Percentiles rank a stretch among this genome's conserved stretches.
phyloP scores from a whole-genome alignment of 2,329 filamentous ascomycete species.

The Hypomyces perniciosus region DNA sequence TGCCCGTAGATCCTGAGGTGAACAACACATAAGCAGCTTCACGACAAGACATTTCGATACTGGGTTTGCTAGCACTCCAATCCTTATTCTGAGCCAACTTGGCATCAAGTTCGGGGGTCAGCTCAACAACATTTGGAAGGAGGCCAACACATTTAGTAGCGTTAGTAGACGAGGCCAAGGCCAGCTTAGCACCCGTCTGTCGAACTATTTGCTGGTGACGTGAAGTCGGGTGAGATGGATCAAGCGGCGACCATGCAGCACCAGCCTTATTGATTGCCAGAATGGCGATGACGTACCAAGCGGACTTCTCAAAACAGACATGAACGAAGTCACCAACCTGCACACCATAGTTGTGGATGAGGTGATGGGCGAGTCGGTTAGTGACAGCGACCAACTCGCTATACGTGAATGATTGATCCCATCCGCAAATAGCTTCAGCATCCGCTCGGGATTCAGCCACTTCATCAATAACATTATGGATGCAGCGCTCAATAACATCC shows the following conservation, averaged over 20 bases:
- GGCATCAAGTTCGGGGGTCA: constrained; percentile 3
- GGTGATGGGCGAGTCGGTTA: constrained; percentile 7
- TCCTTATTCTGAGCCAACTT: background rate
- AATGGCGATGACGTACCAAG: constrained; percentile 4
- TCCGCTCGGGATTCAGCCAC: background rate
- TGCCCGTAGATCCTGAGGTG: constrained; percentile 53
- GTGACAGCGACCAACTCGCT: background rate
- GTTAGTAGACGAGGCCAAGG: background rate
- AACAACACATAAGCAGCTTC: constrained; percentile 46
- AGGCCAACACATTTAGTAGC: background rate
- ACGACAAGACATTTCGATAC: background rate
- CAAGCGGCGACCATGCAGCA: constrained; percentile 6
- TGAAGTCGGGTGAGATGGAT: constrained; percentile 3
- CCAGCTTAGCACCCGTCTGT: constrained; percentile 3
- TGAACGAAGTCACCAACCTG: constrained; percentile 3
- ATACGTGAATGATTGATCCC: constrained; percentile 7
- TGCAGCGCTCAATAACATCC: background rate
- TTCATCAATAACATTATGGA: constrained; percentile 7
- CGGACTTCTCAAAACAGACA: constrained; percentile 11
- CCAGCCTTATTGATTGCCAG: constrained; percentile 11
- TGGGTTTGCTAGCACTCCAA: background rate
- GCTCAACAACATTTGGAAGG: background rate
- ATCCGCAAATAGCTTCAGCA: constrained; percentile 1
- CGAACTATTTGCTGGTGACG: constrained; percentile 4
- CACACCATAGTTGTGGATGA: background rate